Percentiles rank a stretch among this genome's conserved stretches.
Evolutionary conservation across 179 eudicot genomes (phyloP).

Genomic region (Beta lomatogona): DNA sequence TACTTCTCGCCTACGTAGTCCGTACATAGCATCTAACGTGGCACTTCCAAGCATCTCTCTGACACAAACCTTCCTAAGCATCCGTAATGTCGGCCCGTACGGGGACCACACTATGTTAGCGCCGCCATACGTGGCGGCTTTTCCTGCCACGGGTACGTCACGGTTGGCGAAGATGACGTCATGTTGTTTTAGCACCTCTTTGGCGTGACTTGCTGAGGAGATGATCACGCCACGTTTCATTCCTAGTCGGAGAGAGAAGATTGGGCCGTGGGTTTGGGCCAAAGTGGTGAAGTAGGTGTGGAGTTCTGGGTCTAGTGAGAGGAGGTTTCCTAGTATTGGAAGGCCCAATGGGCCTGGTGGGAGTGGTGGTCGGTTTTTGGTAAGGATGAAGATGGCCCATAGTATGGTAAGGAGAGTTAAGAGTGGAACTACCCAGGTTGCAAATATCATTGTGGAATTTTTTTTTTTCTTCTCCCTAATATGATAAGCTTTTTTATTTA

Average conservation of each 20-base stretch:
- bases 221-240: constrained; percentile 45
- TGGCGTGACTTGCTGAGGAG: constrained; percentile 51
- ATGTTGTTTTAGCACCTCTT: constrained; percentile 54
- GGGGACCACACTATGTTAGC: constrained; percentile 52
- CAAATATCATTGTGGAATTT: constrained; percentile 2
- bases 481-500: too few relatives aligned
- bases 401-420: constrained; percentile 16
- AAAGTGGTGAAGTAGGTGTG: constrained; percentile 53
- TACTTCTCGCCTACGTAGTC: constrained; percentile 42
- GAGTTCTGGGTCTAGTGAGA: constrained; percentile 62
- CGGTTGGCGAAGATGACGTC: constrained; percentile 69
- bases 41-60: constrained; percentile 57
- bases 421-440: constrained; percentile 20
- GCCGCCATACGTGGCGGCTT: constrained; percentile 49
- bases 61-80: constrained; percentile 60
- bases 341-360: constrained; percentile 74
- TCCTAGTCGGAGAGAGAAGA: constrained; percentile 59
- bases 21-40: constrained; percentile 49
- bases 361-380: constrained; percentile 34
- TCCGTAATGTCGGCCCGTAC: constrained; percentile 60
- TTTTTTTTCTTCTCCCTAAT: neutral
- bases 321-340: constrained; percentile 68
- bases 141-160: constrained; percentile 54
- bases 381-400: constrained; percentile 3
- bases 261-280: constrained; percentile 54